Conservation (phyloP, 2,329 filamentous ascomycete species). For the Aphanoascus verrucosus region DNA sequence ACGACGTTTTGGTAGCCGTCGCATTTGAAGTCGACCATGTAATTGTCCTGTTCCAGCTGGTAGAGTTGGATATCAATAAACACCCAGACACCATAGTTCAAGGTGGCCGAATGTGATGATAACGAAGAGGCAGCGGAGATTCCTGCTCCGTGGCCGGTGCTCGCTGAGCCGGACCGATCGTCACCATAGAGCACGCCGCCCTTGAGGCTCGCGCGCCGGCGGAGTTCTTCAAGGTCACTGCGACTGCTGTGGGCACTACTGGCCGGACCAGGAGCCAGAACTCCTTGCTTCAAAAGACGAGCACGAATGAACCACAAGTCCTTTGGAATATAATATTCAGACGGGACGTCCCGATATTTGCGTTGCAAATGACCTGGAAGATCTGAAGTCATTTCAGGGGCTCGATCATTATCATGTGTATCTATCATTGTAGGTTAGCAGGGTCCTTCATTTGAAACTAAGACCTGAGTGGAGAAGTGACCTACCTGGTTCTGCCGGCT, state of each 20-base stretch:
- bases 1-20: constrained; percentile 90
- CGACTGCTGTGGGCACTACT: constrained; percentile 32
- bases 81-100: constrained; percentile 67
- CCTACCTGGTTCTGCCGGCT: constrained; percentile 34
- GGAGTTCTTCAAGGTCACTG: constrained; percentile 34
- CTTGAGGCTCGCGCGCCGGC: constrained; percentile 30
- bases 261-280: constrained; percentile 43
- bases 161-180: constrained; percentile 24
- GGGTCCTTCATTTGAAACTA: neutral
- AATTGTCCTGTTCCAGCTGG: constrained; percentile 82
- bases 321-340: constrained; percentile 73
- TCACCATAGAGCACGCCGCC: constrained; percentile 24
- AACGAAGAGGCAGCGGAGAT: constrained; percentile 36
- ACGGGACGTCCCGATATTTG: constrained; percentile 35
- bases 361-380: constrained; percentile 32
- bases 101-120: constrained; percentile 36
- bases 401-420: constrained; percentile 29
- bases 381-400: constrained; percentile 24
- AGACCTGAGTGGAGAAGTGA: constrained; percentile 12
- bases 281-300: constrained; percentile 74
- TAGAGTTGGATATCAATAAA: constrained; percentile 96
- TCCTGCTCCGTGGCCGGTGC: constrained; percentile 19
- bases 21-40: constrained; percentile 97
- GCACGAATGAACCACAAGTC: constrained; percentile 93
- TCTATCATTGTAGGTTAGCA: constrained; percentile 8